Evolutionary conservation across 768 basidiomycete genomes (phyloP), one percentile per base, ranked within the genome.

Genomic region (Kwoniella bestiolae): DNA sequence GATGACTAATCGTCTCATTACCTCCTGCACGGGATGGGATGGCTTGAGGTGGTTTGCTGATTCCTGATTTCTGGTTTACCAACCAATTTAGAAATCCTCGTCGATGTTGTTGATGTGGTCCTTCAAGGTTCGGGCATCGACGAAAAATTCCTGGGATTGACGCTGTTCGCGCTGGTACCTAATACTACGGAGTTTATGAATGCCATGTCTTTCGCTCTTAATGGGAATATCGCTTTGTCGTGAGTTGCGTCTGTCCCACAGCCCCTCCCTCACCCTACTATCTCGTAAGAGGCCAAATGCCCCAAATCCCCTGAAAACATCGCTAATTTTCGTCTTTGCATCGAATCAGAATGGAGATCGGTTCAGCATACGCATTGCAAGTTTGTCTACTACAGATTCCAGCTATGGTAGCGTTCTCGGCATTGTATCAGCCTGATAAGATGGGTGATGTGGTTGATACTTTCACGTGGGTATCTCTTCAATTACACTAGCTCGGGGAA

Each of bases 101-200:
- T 98, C 34, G 91, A 95, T 66, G 92, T 97, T 8, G 94, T 99
- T 8, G 96, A 99, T 78, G 90, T 93, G 45, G 88, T 98, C 11
- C 84, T 99, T 23, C 84, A 91, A 71, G 92, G 88, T 25, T 93
- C 92, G 0, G 92, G 92, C 2, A 92, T 98, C 29, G 91, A 96
- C 63, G 96, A 98, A 78, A 99, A 99, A 79, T 94, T 98, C 85
- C 86, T 99, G 31, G 96, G 96, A 56, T 85, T 99, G 67, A 97
- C 94, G 0, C 85, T 99, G 9, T 98, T 99, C 77, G 96, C 96
- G 7, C 86, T 99, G 32, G 94, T 98, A 0, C 96, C 96, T 3
- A 99, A 99, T 78, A 96, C 94, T 3, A 98, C 96, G 2, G 96
- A 99, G 82, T 98, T 99, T 81, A 96, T 96, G 93, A 98, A 97